Evolutionary conservation across 2,329 filamentous ascomycete genomes (phyloP), one percentile per base, ranked within the genome.

Genomic region (Fusarium sp.): DNA sequence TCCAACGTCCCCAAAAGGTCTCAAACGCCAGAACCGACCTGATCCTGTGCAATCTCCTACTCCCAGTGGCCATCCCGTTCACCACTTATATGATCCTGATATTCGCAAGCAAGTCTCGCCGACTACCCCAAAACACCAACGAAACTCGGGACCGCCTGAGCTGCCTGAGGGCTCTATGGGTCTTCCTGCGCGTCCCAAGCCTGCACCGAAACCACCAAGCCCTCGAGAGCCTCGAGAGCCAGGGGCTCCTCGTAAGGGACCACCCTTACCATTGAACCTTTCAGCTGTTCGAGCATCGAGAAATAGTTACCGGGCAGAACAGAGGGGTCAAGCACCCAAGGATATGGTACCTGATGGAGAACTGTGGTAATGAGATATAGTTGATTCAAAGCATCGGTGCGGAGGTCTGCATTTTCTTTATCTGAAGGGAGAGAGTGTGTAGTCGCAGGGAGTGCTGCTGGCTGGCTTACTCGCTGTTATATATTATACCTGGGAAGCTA

Each of bases 1-100:
- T n/a, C 68, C 78, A 16, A 84, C 82, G 4, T 81, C 81, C 4
- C 79, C 82, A 3, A 73, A 55, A 18, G 64, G 66, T 9, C 44
- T 68, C 50, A 74, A 68, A 55, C 68, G 59, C 18, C 67, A 65
- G 16, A 63, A 59, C 4, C 74, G 65, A 16, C 77, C 70, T 22
- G 57, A 45, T 22, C 66, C 70, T 29, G 59, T 72, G 11, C 66
- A 70, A 24, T 72, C 70, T 18, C 68, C 59, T 59, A 30, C 68
- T 20, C 69, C 69, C 8, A 71, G 59, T 40, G 72, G 71, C 2
- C 70, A 77, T 32, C 70, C 67, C 18, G 72, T 75, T 7, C 79
- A 80, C 45, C 74, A 77, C 51, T 69, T 78, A 47, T 80, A 80
- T 60, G 77, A 80, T 32, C 78, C 78, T 6, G 70, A 79, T 40